These are phyloP conservation scores for Iris pallida DNA, from an alignment of 116 monocot genomes.

Conservation along the genomic window DNA sequence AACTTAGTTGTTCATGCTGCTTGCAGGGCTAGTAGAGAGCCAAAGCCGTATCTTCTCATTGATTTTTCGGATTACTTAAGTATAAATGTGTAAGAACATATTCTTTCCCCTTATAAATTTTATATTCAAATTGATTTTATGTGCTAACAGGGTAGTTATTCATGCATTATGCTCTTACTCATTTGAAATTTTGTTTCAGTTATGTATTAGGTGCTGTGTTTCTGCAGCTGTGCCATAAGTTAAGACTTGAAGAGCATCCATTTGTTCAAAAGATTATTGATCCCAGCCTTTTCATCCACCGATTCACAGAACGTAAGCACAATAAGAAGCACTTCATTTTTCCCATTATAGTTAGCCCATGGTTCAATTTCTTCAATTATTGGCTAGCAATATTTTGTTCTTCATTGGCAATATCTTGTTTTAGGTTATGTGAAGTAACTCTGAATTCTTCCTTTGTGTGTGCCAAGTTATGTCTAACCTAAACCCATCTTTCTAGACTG, in stretches of 20 bases:
- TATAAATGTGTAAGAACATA: conserved; percentile 75
- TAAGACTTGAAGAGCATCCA: conserved; percentile 73
- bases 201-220: conserved; percentile 97
- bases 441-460: too few relatives aligned
- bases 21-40: conserved; percentile 58
- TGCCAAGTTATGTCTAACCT: too few relatives aligned
- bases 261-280: conserved; percentile 75
- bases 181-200: conserved; percentile 46
- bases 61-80: conserved; percentile 82
- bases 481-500: too few relatives aligned
- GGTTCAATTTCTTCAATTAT: neutral
- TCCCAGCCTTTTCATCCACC: conserved; percentile 87
- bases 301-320: conserved; percentile 74
- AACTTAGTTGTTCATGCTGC: neutral
- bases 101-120: neutral
- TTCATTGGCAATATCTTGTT: neutral
- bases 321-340: too few relatives aligned
- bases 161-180: conserved; percentile 1
- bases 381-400: neutral
- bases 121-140: conserved; percentile 3
- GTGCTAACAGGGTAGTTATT: neutral
- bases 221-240: conserved; percentile 76
- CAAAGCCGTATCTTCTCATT: conserved; percentile 81
- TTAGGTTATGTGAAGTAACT: neutral
- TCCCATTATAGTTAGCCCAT: too few relatives aligned